Conservation (phyloP, 2,329 filamentous ascomycete species). For the Colletotrichum phormii region DNA sequence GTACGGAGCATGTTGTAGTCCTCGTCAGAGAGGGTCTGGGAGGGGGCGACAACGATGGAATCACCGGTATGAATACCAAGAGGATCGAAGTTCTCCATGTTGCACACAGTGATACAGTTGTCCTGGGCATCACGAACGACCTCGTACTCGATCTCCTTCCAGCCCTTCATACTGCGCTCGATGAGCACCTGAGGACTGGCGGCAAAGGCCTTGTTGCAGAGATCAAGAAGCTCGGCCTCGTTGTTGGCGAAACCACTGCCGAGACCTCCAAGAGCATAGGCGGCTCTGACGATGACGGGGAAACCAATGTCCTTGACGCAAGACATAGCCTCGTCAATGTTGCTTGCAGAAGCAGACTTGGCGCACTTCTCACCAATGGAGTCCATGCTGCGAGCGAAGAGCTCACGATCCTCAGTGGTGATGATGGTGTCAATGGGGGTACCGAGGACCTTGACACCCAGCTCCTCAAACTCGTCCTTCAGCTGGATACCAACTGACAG, state of each 20-base stretch:
- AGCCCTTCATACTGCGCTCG: slow-evolving; percentile 98
- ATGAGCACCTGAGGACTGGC: slow-evolving; percentile 96
- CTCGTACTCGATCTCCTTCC: slow-evolving; percentile 99
- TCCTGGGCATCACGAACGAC: slow-evolving; percentile 95
- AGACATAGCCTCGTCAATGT: slow-evolving; percentile 86
- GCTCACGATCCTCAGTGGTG: slow-evolving; percentile 96
- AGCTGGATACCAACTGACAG: slow-evolving; percentile 97
- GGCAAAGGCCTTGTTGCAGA: slow-evolving; percentile 95
- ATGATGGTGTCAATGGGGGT: slow-evolving; percentile 98
- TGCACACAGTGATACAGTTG: slow-evolving; percentile 99
- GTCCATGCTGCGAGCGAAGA: slow-evolving; percentile 98
- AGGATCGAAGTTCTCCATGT: slow-evolving; percentile 99
- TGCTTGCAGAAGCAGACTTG: slow-evolving; percentile 94
- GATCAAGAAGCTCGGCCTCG: slow-evolving; percentile 81
- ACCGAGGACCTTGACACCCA: slow-evolving; percentile 94
- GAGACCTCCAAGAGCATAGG: slow-evolving; percentile 93
- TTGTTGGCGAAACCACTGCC: slow-evolving; percentile 96
- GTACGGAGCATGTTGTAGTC: slow-evolving; percentile 99
- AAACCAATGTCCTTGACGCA: slow-evolving; percentile 93
- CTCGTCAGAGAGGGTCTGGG: slow-evolving; percentile 95
- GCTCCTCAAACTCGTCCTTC: slow-evolving; percentile 93
- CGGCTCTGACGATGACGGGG: slow-evolving; percentile 96
- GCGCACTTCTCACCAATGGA: slow-evolving; percentile 98
- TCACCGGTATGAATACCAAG: slow-evolving; percentile 98
- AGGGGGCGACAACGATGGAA: slow-evolving; percentile 97